Conservation (phyloP, 805 yeast genomes). For the Suhomyces tanzawaensis region DNA sequence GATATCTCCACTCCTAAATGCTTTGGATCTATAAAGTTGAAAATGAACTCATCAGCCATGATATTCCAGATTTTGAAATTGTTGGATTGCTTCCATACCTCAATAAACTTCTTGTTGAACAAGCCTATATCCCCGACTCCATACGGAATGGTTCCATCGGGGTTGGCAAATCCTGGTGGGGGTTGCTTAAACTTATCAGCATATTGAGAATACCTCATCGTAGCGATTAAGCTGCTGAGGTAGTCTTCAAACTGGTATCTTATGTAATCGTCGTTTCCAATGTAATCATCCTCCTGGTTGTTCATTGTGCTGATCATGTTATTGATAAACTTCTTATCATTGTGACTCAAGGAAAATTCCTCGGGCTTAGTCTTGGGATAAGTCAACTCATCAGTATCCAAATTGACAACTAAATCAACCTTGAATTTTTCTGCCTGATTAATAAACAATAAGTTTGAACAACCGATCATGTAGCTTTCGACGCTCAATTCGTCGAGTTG, state of each 20-base stretch:
- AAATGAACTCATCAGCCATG: conserved; percentile 43
- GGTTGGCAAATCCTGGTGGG: conserved; percentile 42
- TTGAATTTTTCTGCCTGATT: conserved; percentile 55
- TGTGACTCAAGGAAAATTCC: conserved; percentile 29
- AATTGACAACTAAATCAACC: conserved; percentile 71
- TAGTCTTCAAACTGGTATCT: conserved; percentile 90
- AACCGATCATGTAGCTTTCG: conserved; percentile 72
- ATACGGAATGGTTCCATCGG: conserved; percentile 5
- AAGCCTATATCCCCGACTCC: conserved; percentile 28
- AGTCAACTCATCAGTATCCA: conserved; percentile 55
- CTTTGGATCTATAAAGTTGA: conserved; percentile 41
- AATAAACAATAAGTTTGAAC: conserved; percentile 78
- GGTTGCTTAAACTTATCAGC: conserved; percentile 32
- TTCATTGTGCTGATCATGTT: conserved; percentile 51
- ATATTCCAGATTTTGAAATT: conserved; percentile 41
- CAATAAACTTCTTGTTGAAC: conserved; percentile 34
- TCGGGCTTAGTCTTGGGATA: conserved; percentile 37
- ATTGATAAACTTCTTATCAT: conserved; percentile 77
- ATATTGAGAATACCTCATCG: conserved; percentile 68
- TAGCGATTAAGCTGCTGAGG: conserved; percentile 67
- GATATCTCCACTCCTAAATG: conserved; percentile 30
- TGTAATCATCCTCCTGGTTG: conserved; percentile 33
- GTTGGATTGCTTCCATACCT: conserved; percentile 31
- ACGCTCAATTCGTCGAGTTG: conserved; percentile 73
- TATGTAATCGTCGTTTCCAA: conserved; percentile 74